Percentiles rank a stretch among this genome's conserved stretches.
phyloP scores from a whole-genome alignment of 495 filamentous ascomycete genomes.

The Neurospora sp. region DNA sequence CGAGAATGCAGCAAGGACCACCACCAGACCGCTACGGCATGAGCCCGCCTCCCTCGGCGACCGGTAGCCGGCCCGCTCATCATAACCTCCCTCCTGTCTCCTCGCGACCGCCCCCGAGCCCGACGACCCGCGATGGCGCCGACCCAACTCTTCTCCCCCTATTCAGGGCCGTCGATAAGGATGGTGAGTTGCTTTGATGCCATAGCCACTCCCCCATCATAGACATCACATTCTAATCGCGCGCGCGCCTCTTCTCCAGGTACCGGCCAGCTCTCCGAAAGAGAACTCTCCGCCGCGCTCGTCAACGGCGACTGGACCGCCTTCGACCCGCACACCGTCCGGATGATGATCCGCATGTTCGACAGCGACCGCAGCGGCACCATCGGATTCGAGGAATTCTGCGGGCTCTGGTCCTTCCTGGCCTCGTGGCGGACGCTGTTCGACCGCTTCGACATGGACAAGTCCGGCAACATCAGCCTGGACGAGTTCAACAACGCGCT shows the following conservation, averaged over 20 bases:
- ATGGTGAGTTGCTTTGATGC: conserved; percentile 38
- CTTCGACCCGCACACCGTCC: conserved; percentile 93
- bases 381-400: conserved; percentile 93
- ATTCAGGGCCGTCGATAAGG: conserved; percentile 85
- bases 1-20: conserved; percentile 6
- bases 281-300: conserved; percentile 80
- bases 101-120: conserved; percentile 57
- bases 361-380: conserved; percentile 79
- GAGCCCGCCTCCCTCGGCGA: conserved; percentile 24
- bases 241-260: conserved; percentile 30
- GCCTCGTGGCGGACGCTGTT: conserved; percentile 90
- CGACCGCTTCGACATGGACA: conserved; percentile 88
- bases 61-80: conserved; percentile 33
- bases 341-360: conserved; percentile 99
- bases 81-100: conserved; percentile 41
- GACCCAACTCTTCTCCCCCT: conserved; percentile 73
- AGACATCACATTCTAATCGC: not conserved
- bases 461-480: conserved; percentile 73
- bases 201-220: not conserved
- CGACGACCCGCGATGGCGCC: conserved; percentile 49
- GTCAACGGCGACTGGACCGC: conserved; percentile 93
- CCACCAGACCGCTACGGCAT: conserved; percentile 16
- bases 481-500: conserved; percentile 87
- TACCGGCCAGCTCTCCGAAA: conserved; percentile 73
- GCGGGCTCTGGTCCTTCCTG: conserved; percentile 88